Evolutionary conservation across 345 rosid genomes (phyloP).

Genomic region (Syzygium jambos): DNA sequence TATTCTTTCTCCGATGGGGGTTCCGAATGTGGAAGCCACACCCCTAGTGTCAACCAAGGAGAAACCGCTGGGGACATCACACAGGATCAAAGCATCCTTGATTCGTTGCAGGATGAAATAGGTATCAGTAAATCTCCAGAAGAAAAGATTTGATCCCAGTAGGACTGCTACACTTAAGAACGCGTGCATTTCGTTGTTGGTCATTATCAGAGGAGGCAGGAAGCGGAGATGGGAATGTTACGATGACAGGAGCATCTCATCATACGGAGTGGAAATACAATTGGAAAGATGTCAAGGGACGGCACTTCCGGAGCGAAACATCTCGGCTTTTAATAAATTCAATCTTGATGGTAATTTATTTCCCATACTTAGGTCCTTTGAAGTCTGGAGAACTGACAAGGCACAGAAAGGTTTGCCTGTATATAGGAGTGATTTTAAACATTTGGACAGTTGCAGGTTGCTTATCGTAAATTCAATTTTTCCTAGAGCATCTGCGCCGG

Average conservation of each 20-base stretch:
- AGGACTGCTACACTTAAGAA: neutral
- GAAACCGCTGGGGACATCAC: neutral
- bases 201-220: neutral
- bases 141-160: neutral
- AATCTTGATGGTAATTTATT: neutral
- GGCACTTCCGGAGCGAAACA: neutral
- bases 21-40: slow-evolving; percentile 4
- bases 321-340: neutral
- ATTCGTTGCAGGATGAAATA: neutral
- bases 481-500: neutral
- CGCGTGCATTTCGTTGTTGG: neutral
- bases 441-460: neutral
- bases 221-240: neutral
- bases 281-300: neutral
- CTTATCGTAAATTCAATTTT: neutral
- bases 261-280: neutral
- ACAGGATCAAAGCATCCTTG: neutral
- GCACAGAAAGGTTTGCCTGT: neutral
- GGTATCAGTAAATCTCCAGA: neutral
- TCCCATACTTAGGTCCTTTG: neutral
- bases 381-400: neutral
- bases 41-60: neutral
- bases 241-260: neutral
- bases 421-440: neutral
- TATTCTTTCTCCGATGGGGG: neutral